Evolutionary conservation across 768 basidiomycete genomes (phyloP).

Genomic region (Naganishia randhawae): DNA sequence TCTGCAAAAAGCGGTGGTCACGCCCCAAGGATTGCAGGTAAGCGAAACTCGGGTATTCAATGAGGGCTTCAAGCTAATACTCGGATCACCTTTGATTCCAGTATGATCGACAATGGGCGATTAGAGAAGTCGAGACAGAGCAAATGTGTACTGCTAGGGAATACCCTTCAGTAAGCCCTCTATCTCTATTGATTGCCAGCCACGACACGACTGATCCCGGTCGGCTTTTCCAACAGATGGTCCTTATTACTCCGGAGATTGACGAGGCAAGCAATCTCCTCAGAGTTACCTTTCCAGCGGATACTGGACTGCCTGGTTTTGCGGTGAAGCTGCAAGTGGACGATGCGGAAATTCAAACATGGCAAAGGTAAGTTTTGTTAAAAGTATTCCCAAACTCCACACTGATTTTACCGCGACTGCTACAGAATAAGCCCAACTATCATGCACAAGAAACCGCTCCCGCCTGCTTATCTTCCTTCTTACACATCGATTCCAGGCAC

Average conservation of each 20-base stretch:
- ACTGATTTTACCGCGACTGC: not conserved
- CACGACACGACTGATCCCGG: not conserved
- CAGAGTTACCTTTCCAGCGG: slow-evolving; percentile 21
- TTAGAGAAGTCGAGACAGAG: slow-evolving; percentile 10
- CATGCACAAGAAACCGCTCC: slow-evolving; percentile 23
- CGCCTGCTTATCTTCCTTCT: slow-evolving; percentile 7
- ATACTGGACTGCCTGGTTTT: slow-evolving; percentile 20
- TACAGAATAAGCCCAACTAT: slow-evolving; percentile 19
- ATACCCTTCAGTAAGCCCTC: slow-evolving; percentile 11
- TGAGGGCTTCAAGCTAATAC: not conserved
- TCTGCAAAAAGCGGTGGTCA: slow-evolving; percentile 10
- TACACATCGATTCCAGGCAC: not conserved
- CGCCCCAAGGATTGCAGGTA: slow-evolving; percentile 25
- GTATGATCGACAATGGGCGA: slow-evolving; percentile 25
- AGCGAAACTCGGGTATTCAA: not conserved
- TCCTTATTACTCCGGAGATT: slow-evolving; percentile 23
- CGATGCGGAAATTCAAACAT: slow-evolving; percentile 3
- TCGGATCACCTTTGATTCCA: not conserved
- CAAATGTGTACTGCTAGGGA: slow-evolving; percentile 24
- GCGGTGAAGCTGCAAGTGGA: not conserved
- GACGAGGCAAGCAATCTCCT: slow-evolving; percentile 10
- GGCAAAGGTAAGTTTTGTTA: slow-evolving; percentile 9
- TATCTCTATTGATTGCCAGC: too few relatives aligned
- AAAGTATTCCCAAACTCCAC: not conserved
- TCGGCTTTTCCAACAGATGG: slow-evolving; percentile 8